Evolutionary conservation across 2,329 filamentous ascomycete species (phyloP), one percentile per base, ranked within the genome.

Genomic region (Penicillium paneum): DNA sequence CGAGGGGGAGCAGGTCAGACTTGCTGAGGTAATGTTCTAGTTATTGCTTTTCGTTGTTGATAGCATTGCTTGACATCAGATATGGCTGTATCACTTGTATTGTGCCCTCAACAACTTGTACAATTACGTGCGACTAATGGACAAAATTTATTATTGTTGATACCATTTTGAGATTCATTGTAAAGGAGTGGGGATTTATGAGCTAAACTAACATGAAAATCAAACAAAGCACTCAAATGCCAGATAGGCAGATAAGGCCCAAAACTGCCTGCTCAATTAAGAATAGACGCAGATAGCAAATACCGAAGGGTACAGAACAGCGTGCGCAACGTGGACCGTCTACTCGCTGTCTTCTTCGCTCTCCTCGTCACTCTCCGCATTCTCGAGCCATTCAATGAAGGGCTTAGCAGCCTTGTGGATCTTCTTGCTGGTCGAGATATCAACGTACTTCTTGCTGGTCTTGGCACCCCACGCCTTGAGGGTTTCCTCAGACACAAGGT

Each of bases 401-500:
- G 90, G 87, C 80, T 95, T 89, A 50, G 94, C 91, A 62, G 90
- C 89, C 81, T 95, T 93, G 79, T 92, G 91, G 60, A 97, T 91
- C 83, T 95, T 96, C 82, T 91, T 93, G 78, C 91, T 96, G 58
- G 86, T 92, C 56, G 87, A 73, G 57, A 95, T 76, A 72, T 97
- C 93, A 65, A 95, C 90, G 73, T 97, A 97, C 81, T 97, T 97
- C 87, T 96, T 97, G 84, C 91, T 96, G 56, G 93, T 91, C 82
- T 94, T 96, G 71, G 84, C 83, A 62, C 92, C 93, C 93, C 94
- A 99, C 65, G 88, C 87, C 76, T 87, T 89, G 71, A 96, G 85
- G 15, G 91, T 84, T 60, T 96, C 92, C 79, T 99, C 94, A 48
- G 83, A 86, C 67, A 96, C 79, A 52, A 99, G 82, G 64, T 99